Percentiles rank a stretch among this genome's conserved stretches.
phyloP scores from a whole-genome alignment of 805 yeast species.

The Yamadazyma philogaea region DNA sequence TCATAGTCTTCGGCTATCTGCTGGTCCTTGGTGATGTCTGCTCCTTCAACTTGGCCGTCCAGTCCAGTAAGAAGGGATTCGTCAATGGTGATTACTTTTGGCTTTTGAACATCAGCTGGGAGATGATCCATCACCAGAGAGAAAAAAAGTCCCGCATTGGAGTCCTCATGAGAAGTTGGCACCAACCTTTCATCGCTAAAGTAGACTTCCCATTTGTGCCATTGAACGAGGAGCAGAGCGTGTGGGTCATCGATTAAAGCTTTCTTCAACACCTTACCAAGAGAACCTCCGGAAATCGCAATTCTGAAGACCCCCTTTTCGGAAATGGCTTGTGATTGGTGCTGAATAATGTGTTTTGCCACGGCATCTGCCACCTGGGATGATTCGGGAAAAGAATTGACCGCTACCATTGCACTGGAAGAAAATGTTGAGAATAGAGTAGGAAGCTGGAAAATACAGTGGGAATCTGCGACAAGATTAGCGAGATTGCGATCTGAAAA shows the following conservation, averaged over 20 bases:
- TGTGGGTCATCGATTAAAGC: conserved; percentile 62
- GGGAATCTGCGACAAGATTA: neutral
- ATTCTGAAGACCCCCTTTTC: conserved; percentile 52
- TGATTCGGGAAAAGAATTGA: conserved; percentile 53
- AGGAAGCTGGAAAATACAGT: neutral
- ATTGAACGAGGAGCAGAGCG: conserved; percentile 45
- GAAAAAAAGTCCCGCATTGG: conserved; percentile 81
- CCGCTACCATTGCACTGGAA: conserved; percentile 12
- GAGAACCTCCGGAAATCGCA: conserved; percentile 90
- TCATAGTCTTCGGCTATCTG: conserved; percentile 65
- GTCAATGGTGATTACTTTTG: conserved; percentile 65
- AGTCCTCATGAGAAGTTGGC: conserved; percentile 75
- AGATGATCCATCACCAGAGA: conserved; percentile 54
- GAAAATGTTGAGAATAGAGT: neutral
- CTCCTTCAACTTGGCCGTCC: conserved; percentile 41
- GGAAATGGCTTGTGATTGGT: conserved; percentile 61
- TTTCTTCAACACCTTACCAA: conserved; percentile 66
- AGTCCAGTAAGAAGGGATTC: conserved; percentile 55
- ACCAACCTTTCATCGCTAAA: conserved; percentile 92
- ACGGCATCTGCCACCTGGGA: conserved; percentile 62
- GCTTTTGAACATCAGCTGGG: conserved; percentile 38
- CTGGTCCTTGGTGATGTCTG: conserved; percentile 43
- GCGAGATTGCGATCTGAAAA: no score
- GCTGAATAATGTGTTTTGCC: conserved; percentile 56
- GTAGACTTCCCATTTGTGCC: conserved; percentile 77